A percentile compares a stretch with the other conserved stretches of the same genome.
Conservation (phyloP, 352 stramenopile genomes). For the Pseudoperonospora humuli region DNA sequence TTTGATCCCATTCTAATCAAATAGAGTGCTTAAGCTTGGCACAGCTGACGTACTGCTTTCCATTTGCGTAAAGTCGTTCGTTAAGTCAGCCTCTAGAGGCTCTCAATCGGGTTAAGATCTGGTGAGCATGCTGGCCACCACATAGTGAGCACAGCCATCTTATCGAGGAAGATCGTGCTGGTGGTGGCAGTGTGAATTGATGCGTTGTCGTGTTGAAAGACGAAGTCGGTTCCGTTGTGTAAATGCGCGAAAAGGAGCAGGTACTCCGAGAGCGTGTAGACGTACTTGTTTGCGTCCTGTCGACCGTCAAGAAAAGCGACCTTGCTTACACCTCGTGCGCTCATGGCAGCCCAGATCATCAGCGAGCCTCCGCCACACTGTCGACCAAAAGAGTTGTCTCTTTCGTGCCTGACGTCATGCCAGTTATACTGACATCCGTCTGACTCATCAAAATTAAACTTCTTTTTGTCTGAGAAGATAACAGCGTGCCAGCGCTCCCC, state of each 20-base stretch:
- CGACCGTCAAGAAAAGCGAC: conserved; percentile 11
- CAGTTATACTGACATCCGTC: conserved; percentile 30
- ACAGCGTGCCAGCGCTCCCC: conserved; percentile 6
- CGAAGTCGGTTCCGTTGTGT: conserved; percentile 15
- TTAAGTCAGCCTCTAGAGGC: conserved; percentile 10
- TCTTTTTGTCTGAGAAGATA: conserved; percentile 40
- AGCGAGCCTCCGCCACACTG: conserved; percentile 16
- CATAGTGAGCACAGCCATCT: conserved; percentile 4
- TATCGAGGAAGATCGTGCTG: conserved; percentile 6
- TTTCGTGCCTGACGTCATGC: conserved; percentile 6
- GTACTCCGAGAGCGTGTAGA: conserved; percentile 21
- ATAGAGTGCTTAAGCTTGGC: background rate
- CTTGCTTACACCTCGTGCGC: background rate
- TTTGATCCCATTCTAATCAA: no score
- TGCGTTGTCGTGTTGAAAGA: conserved; percentile 27
- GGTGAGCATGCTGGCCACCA: conserved; percentile 11
- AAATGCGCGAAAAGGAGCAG: conserved; percentile 18
- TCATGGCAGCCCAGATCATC: conserved; percentile 23
- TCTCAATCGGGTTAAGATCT: conserved; percentile 19
- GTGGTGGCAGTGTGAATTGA: conserved; percentile 7
- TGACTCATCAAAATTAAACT: conserved; percentile 31
- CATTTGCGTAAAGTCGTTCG: conserved; percentile 8
- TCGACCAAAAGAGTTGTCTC: conserved; percentile 1
- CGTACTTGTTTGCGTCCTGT: conserved; percentile 20
- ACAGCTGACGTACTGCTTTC: background rate